phyloP scores from a whole-genome alignment of 306 rosid genomes.

The Prunus persica region Prunus_persica_NCBIv2 NC_034011.1:7038501-7039000 shows the following conservation, averaged over 20 bases:
- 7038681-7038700: conserved; percentile 12
- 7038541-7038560: conserved; percentile 56
- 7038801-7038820: conserved; percentile 14
- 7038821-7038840: too few relatives aligned
- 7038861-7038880: conserved; percentile 13
- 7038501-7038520: conserved; percentile 70
- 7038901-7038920: too few relatives aligned
- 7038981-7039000: too few relatives aligned
- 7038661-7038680: conserved; percentile 19
- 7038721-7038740: not conserved
- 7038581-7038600: conserved; percentile 62
- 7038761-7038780: conserved; percentile 22
- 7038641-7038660: conserved; percentile 28
- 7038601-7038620: conserved; percentile 50
- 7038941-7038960: too few relatives aligned
- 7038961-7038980: too few relatives aligned
- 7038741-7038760: conserved; percentile 16
- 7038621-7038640: conserved; percentile 68
- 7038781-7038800: not conserved
- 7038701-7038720: not conserved
- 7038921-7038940: too few relatives aligned
- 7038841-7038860: conserved; percentile 19
- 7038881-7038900: too few relatives aligned
- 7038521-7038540: conserved; percentile 39
- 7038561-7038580: conserved; percentile 42